Evolutionary conservation across 2,329 filamentous ascomycete genomes (phyloP).

Genomic region (Fusarium musae): DNA sequence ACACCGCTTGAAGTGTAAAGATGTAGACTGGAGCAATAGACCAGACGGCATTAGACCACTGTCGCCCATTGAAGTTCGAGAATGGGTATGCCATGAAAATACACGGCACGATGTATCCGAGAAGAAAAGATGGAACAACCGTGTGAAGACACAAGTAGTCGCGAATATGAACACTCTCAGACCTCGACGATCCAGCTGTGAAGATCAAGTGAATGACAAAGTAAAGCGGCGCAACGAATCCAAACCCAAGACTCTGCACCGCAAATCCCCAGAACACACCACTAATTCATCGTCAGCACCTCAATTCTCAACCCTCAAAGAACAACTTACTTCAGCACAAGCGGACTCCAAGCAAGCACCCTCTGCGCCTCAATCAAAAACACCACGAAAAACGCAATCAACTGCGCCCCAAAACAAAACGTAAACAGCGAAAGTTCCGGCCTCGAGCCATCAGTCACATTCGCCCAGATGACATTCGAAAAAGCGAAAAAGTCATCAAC

Average conservation of each 20-base stretch:
- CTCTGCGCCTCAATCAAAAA: slow-evolving; percentile 39
- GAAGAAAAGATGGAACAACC: slow-evolving; percentile 29
- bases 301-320: background rate
- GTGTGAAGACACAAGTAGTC: slow-evolving; percentile 34
- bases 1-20: slow-evolving; percentile 16
- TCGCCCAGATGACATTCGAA: slow-evolving; percentile 39
- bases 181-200: slow-evolving; percentile 12
- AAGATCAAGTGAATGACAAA: slow-evolving; percentile 34
- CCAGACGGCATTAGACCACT: slow-evolving; percentile 41
- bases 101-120: slow-evolving; percentile 39
- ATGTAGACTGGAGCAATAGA: slow-evolving; percentile 37
- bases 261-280: slow-evolving; percentile 39
- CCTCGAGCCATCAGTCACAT: slow-evolving; percentile 37
- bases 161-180: slow-evolving; percentile 28
- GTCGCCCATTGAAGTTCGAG: slow-evolving; percentile 25
- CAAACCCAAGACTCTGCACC: slow-evolving; percentile 40
- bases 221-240: slow-evolving; percentile 38
- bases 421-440: slow-evolving; percentile 37
- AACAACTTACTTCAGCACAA: slow-evolving; percentile 38
- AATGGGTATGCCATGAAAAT: slow-evolving; percentile 37
- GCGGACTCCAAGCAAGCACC: background rate
- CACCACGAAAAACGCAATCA: slow-evolving; percentile 32
- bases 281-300: slow-evolving; percentile 5
- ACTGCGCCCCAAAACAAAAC: slow-evolving; percentile 39
- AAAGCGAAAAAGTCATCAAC: slow-evolving; percentile 34